phyloP scores from a whole-genome alignment of 1,139 yeast species.

The Nakaseomyces kungkrabaensis region DNA sequence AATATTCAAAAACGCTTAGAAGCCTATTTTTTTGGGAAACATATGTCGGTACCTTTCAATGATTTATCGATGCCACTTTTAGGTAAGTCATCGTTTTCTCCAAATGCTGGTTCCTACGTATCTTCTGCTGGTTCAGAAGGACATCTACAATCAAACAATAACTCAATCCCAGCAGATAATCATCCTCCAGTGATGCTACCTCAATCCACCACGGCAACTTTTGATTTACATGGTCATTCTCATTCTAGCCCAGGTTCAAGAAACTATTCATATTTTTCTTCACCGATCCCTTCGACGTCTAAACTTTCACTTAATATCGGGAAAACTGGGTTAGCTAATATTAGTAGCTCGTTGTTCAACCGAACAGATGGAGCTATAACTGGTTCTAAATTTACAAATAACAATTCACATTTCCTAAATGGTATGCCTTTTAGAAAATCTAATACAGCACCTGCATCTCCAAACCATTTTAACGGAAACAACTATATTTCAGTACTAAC shows the following conservation, averaged over 20 bases:
- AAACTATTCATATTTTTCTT: conserved; percentile 6
- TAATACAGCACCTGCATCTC: conserved; percentile 28
- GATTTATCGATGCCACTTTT: conserved; percentile 1
- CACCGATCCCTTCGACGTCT: conserved; percentile 3
- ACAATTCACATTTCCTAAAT: conserved; percentile 1
- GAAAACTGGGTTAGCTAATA: background rate
- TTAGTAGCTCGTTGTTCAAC: background rate
- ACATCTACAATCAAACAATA: background rate
- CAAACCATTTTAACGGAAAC: conserved; percentile 9
- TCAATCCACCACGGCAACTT: background rate
- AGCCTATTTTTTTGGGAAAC: background rate
- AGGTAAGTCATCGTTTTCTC: conserved; percentile 1
- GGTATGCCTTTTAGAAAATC: conserved; percentile 13
- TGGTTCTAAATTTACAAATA: background rate
- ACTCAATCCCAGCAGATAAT: background rate
- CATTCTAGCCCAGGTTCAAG: background rate
- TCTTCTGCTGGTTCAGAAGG: conserved; percentile 3
- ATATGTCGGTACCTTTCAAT: conserved; percentile 2
- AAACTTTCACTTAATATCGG: background rate
- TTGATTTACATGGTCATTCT: background rate
- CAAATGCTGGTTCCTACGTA: background rate
- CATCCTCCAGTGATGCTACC: background rate
- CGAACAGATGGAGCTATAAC: background rate
- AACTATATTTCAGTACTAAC: conserved; percentile 11
- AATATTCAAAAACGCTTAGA: background rate